Evolutionary conservation across 1,284 basidiomycete genomes (phyloP).

Genomic region (Heliocybe sulcata): DNA sequence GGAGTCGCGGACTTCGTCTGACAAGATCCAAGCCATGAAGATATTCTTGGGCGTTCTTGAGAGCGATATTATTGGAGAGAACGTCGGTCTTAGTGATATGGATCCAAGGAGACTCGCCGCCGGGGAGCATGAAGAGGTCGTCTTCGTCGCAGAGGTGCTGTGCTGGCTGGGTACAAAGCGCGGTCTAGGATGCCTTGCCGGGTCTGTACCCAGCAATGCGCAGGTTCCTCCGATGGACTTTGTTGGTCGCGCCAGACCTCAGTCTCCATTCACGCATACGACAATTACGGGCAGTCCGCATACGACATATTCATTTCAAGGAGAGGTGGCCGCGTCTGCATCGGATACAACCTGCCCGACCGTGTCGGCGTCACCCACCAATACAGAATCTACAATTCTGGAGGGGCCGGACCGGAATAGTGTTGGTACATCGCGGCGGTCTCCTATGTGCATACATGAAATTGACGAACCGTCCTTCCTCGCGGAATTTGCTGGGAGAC

Average conservation of each 20-base stretch:
- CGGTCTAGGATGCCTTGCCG: slow-evolving; percentile 25
- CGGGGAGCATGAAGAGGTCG: slow-evolving; percentile 57
- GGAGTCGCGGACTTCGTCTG: slow-evolving; percentile 28
- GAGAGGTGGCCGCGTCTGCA: slow-evolving; percentile 21
- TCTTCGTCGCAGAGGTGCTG: slow-evolving; percentile 53
- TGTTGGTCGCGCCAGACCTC: neutral
- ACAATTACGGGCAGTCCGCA: slow-evolving; percentile 24
- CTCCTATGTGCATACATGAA: slow-evolving; percentile 42
- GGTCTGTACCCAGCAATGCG: slow-evolving; percentile 7
- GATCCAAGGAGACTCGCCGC: slow-evolving; percentile 56
- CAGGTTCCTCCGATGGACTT: neutral
- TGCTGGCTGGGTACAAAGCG: slow-evolving; percentile 52
- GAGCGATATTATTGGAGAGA: slow-evolving; percentile 50
- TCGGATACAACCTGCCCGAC: slow-evolving; percentile 27
- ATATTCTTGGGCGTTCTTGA: slow-evolving; percentile 73
- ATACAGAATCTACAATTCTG: neutral
- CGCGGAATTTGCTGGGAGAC: slow-evolving; percentile 3
- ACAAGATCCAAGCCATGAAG: slow-evolving; percentile 57
- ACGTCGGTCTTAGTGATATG: slow-evolving; percentile 54
- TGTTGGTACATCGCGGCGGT: neutral
- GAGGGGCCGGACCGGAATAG: neutral
- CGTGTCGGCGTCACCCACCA: slow-evolving; percentile 14
- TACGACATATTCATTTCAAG: slow-evolving; percentile 24
- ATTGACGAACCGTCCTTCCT: slow-evolving; percentile 34
- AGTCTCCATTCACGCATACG: slow-evolving; percentile 27